phyloP scores from a whole-genome alignment of 805 yeast species.

The Starmera pachycereana region DNA sequence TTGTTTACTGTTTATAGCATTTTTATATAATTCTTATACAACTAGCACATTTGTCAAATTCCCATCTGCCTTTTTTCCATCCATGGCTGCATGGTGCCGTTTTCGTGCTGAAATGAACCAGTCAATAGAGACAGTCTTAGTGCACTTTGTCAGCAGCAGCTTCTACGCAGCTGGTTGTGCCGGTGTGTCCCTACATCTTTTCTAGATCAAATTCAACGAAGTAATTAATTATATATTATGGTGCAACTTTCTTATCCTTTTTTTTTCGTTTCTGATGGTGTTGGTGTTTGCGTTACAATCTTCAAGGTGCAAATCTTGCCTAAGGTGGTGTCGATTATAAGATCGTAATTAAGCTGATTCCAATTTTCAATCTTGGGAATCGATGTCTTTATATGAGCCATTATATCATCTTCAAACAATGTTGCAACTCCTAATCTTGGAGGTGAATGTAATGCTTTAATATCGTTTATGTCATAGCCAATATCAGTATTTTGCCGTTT shows the following conservation, averaged over 20 bases:
- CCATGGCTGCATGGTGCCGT: conserved; percentile 32
- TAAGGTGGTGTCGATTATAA: not conserved
- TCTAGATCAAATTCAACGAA: too few species aligned
- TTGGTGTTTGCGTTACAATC: not conserved
- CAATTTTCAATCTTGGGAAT: conserved; percentile 9
- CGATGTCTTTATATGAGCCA: conserved; percentile 8
- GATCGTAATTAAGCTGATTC: conserved; percentile 7
- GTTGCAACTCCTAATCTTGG: not conserved
- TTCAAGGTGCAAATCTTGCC: not conserved
- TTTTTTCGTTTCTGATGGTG: not conserved
- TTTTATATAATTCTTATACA: not conserved
- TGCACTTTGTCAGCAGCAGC: conserved; percentile 11
- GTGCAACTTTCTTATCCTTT: not conserved
- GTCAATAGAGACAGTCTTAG: conserved; percentile 17
- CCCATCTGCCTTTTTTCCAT: conserved; percentile 20
- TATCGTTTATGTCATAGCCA: not conserved
- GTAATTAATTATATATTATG: too few species aligned
- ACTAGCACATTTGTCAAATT: conserved; percentile 36
- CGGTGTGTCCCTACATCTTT: conserved; percentile 18
- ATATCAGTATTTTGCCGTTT: too few species aligned
- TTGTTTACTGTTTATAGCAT: too few species aligned
- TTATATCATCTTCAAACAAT: not conserved
- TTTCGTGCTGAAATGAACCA: conserved; percentile 28
- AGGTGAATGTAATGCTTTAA: conserved; percentile 1
- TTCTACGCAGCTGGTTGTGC: conserved; percentile 9